Evolutionary conservation across 495 filamentous ascomycete genomes (phyloP), one percentile per base, ranked within the genome.

Genomic region (Xylaria venustula): DNA sequence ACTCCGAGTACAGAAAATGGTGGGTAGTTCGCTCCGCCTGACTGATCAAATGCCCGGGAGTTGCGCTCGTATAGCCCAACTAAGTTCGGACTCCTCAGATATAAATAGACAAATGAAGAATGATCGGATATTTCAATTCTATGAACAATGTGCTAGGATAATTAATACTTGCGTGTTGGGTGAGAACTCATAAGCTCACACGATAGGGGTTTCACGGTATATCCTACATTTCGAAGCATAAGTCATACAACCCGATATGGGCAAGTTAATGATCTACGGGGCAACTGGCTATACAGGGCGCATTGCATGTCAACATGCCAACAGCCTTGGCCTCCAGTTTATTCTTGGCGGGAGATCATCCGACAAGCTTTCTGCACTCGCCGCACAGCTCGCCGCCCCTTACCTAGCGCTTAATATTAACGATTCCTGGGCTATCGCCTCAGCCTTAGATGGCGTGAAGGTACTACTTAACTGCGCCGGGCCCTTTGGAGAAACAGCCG

Each of bases 381-480:
- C 51, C 15, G 7, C 22, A 25, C 34, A 54, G 28, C 51, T 54
- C 36, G n/a, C 23, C n/a, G 23, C 22, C 3, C 37, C 36, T 2
- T 54, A 54, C 22, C 15, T 17, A 30, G 23, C 8, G 2, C 42
- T 54, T 9, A 15, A 23, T 1, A 4, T 42, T 4, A 19, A 42
- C 7, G n/a, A 42, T 5, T 1, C 22, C 26, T 3, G 26, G 14
- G 17, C 20, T 15, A n/a, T 50, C 20, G 45, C 20, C 15, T 52
- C 19, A 1, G 46, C 45, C 8, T 41, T 60, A 32, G 9, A 52
- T 9, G 34, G 32, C 32, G 20, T 60, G 2, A 23, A 50, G 3
- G 57, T 60, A 17, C 57, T 60, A 5, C 57, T 60, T 26, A 60
- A 60, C 22, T 60, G 57, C 15, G 57, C 57, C 7, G 51, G 51